These are phyloP conservation scores for Climacium dendroides DNA, from an alignment of 225 moss, liverwort and hornwort species.

Conservation along the genomic window DNA sequence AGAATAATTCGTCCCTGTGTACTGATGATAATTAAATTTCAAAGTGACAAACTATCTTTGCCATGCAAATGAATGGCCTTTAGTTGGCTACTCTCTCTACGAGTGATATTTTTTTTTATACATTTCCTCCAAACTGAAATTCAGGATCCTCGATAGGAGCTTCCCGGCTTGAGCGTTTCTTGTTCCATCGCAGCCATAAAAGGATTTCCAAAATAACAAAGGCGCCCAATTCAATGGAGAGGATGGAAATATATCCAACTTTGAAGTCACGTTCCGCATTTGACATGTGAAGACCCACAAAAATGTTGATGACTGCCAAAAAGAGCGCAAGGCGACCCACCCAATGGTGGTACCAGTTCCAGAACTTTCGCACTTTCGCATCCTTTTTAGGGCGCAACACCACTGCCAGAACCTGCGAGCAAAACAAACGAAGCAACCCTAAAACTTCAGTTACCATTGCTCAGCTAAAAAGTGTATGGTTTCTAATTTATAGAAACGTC, in stretches of 20 bases:
- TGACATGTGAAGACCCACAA: constrained; percentile 33
- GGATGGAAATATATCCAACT: constrained; percentile 17
- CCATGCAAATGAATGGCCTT: neutral
- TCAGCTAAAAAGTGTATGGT: neutral
- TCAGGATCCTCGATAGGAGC: neutral
- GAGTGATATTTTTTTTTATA: neutral
- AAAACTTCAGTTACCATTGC: neutral
- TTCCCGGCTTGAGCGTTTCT: neutral
- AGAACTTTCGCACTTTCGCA: constrained; percentile 55
- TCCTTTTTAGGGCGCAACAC: constrained; percentile 56
- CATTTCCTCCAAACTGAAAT: constrained; percentile 21
- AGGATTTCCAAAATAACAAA: constrained; percentile 23
- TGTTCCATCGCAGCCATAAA: constrained; percentile 18
- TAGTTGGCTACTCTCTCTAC: neutral
- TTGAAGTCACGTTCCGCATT: constrained; percentile 1
- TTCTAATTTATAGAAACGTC: neutral
- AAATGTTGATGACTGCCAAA: constrained; percentile 51
- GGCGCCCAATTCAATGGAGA: constrained; percentile 21
- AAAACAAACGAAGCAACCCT: neutral
- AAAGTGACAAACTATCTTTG: neutral
- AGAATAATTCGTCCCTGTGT: neutral
- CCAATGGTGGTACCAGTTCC: constrained; percentile 75
- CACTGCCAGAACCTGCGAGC: constrained; percentile 40
- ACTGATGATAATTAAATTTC: neutral
- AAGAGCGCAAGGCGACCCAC: constrained; percentile 45